Evolutionary conservation across 2,329 filamentous ascomycete genomes (phyloP), one percentile per base, ranked within the genome.

Genomic region (Fusarium dlaminii): DNA sequence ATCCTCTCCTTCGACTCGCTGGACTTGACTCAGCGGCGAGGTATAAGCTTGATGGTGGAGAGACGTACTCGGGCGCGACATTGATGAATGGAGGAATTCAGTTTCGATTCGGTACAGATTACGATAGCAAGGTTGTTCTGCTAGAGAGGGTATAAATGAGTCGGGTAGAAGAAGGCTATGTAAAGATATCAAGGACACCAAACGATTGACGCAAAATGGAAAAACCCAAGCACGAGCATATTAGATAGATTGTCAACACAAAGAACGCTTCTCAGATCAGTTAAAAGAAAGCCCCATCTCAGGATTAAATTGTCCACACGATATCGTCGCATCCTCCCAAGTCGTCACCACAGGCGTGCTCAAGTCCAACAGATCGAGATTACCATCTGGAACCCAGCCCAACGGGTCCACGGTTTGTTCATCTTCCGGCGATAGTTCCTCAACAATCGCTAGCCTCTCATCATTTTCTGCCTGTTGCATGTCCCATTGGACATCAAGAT

Each of bases 61-160:
- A 80, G 32, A 86, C 85, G 12, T 88, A 87, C 68, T 88, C 87
- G 1, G 90, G 90, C 0, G 85, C 86, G 15, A 91, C 89, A 13
- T 82, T 92, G 76, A 91, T 92, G 88, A 91, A 90, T 70, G 83
- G 84, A 3, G 90, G 90, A 0, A 75, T 92, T 42, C 88, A 90
- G 79, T 83, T 86, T 78, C 73, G 80, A 9, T 87, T 90, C 72
- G 75, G 81, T 2, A 82, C 80, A 1, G 89, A 91, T 72, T 91
- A 89, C 71, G 84, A 88, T 70, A 92, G 90, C 72, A 84, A 84
- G 72, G 81, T 92, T 36, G 83, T 91, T 11, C 84, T 89, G 59
- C 74, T 92, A 63, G 83, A 89, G 72, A 89, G 62, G 73, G 36
- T 72, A 27, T 78, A 72, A 18, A 12, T 15, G 12, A 49, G 6